Percentiles rank a stretch among this genome's conserved stretches.
Conservation (phyloP, 2,329 filamentous ascomycete genomes). For the Teratosphaeria nubilosa region DNA sequence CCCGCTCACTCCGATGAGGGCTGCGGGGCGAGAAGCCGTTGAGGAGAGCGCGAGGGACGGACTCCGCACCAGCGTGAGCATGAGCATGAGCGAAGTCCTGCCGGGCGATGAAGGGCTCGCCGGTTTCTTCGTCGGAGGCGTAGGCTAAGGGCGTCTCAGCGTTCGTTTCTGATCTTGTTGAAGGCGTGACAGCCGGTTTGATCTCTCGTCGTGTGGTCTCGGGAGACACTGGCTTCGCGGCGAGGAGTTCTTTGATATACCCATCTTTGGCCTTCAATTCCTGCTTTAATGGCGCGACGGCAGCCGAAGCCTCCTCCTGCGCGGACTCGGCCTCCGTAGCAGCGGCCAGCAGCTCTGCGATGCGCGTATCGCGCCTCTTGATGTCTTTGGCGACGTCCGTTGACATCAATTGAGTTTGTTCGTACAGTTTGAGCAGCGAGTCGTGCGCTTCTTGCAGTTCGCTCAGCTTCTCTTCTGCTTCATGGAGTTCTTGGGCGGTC, state of each 20-base stretch:
- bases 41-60: not conserved
- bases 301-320: not conserved
- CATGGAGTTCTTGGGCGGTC: not conserved
- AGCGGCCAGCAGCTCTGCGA: not conserved
- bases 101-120: conserved; percentile 8
- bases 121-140: conserved; percentile 7
- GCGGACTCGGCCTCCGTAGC: not conserved
- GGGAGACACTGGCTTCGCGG: not conserved
- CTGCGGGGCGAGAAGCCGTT: not conserved
- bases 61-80: not conserved
- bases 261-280: not conserved
- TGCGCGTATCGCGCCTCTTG: not conserved
- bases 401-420: not conserved
- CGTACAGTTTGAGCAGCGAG: not conserved
- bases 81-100: not conserved
- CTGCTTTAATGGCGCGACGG: not conserved
- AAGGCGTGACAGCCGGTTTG: not conserved
- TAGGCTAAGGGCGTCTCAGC: conserved; percentile 12
- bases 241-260: not conserved
- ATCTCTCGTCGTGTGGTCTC: not conserved
- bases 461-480: not conserved
- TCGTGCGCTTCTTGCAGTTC: not conserved
- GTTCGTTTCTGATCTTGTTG: not conserved
- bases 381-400: not conserved
- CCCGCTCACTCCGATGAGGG: not conserved